A percentile compares a stretch with the other conserved stretches of the same genome.
phyloP scores from a whole-genome alignment of 495 filamentous ascomycete genomes.

The Trichoderma erinaceum region DNA sequence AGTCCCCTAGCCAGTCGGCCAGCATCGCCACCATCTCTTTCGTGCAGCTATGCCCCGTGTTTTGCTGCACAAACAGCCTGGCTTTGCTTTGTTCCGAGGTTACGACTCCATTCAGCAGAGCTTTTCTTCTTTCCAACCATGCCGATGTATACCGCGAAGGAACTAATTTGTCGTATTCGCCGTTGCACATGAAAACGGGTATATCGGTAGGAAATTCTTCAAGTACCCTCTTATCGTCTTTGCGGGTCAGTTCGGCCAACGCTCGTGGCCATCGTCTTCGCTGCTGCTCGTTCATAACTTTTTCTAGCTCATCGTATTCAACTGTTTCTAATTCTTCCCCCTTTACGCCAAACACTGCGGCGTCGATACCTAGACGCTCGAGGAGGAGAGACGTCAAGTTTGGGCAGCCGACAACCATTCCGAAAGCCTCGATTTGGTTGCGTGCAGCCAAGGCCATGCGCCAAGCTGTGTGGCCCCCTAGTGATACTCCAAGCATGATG shows the following conservation, averaged over 20 bases:
- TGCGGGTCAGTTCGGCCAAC: conserved; percentile 16
- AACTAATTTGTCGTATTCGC: conserved; percentile 18
- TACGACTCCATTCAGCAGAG: neutral
- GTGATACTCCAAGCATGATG: conserved; percentile 20
- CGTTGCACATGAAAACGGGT: conserved; percentile 19
- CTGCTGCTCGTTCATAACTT: conserved; percentile 18
- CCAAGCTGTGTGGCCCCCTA: conserved; percentile 19
- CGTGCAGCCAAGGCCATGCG: conserved; percentile 18
- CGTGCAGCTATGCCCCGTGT: conserved; percentile 22
- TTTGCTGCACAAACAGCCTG: conserved; percentile 19
- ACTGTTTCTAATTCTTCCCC: conserved; percentile 15
- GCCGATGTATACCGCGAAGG: conserved; percentile 16
- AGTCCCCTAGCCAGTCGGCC: conserved; percentile 17
- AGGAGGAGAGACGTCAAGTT: conserved; percentile 20
- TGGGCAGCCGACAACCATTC: conserved; percentile 21
- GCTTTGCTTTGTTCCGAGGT: neutral
- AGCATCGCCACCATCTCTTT: conserved; percentile 22
- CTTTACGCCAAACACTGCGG: conserved; percentile 10
- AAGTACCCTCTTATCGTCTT: conserved; percentile 20
- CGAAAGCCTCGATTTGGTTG: conserved; percentile 17
- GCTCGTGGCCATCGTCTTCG: conserved; percentile 17
- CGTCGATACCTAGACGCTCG: conserved; percentile 18
- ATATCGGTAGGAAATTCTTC: conserved; percentile 20
- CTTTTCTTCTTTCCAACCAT: conserved; percentile 18
- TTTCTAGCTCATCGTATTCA: conserved; percentile 16